Evolutionary conservation across 2,329 filamentous ascomycete genomes (phyloP).

Genomic region (Penicillium oxalicum): DNA sequence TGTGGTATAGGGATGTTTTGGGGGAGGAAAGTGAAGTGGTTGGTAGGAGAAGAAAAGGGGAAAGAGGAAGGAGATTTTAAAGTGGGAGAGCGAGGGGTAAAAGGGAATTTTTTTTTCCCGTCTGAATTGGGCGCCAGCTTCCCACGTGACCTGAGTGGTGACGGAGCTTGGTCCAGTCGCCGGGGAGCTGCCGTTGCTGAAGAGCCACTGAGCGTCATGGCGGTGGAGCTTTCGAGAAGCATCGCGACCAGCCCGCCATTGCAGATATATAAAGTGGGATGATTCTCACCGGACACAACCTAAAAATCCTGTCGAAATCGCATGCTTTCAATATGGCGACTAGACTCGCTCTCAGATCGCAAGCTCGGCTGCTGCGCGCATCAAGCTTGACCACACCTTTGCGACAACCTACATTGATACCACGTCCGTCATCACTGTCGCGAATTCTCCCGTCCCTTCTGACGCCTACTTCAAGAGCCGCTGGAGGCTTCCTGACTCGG

Average conservation of each 20-base stretch:
- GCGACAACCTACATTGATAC: slow-evolving; percentile 16
- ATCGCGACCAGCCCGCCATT: slow-evolving; percentile 16
- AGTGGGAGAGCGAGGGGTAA: slow-evolving; percentile 27
- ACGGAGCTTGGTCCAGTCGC: slow-evolving; percentile 23
- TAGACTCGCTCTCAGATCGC: slow-evolving; percentile 26
- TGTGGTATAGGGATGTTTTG: slow-evolving; percentile 18
- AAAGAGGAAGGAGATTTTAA: slow-evolving; percentile 16
- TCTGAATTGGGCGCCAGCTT: slow-evolving; percentile 13
- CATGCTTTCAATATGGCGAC: slow-evolving; percentile 25
- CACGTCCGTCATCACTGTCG: slow-evolving; percentile 16
- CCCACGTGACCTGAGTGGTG: slow-evolving; percentile 28
- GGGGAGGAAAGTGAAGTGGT: slow-evolving; percentile 6
- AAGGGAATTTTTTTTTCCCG: slow-evolving; percentile 24
- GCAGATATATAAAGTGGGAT: slow-evolving; percentile 8
- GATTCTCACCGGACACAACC: too few relatives aligned
- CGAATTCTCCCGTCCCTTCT: slow-evolving; percentile 15
- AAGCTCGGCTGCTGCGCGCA: slow-evolving; percentile 26
- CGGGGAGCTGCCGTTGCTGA: slow-evolving; percentile 17
- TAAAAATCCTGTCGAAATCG: too few relatives aligned
- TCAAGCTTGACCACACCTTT: slow-evolving; percentile 17
- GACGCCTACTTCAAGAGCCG: slow-evolving; percentile 6
- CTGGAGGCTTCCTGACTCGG: slow-evolving; percentile 20
- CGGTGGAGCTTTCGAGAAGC: slow-evolving; percentile 37
- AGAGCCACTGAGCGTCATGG: slow-evolving; percentile 25
- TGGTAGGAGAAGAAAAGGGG: slow-evolving; percentile 11